Evolutionary conservation across 495 filamentous ascomycete genomes (phyloP).

Genomic region (Neurospora sp.): DNA sequence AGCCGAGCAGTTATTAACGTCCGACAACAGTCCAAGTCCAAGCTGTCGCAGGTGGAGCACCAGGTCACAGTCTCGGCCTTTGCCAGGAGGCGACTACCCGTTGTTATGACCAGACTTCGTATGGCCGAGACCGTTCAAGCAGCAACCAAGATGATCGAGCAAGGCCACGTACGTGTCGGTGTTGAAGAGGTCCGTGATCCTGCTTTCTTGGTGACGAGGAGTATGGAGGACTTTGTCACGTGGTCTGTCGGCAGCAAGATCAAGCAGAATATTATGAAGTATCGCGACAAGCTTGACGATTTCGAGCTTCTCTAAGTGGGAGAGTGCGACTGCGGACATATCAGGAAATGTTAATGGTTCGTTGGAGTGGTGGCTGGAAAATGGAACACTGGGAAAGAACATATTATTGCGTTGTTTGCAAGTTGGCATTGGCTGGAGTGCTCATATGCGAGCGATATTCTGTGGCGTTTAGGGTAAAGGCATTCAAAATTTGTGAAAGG

Average conservation of each 20-base stretch:
- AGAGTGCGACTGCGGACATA: background rate
- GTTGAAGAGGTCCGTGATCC: slow-evolving; percentile 86
- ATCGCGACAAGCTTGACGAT: slow-evolving; percentile 91
- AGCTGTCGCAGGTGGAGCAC: slow-evolving; percentile 75
- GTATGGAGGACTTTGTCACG: slow-evolving; percentile 94
- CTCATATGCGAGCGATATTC: background rate
- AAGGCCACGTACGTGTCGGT: slow-evolving; percentile 90
- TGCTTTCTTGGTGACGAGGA: slow-evolving; percentile 63
- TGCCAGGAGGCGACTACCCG: slow-evolving; percentile 66
- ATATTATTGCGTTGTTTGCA: background rate
- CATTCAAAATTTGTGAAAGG: background rate
- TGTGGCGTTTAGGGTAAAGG: background rate
- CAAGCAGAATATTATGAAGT: slow-evolving; percentile 86
- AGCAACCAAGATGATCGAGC: slow-evolving; percentile 80
- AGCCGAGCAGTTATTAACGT: background rate
- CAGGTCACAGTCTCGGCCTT: slow-evolving; percentile 79
- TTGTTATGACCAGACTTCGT: slow-evolving; percentile 66
- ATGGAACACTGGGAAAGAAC: background rate
- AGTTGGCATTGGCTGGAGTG: background rate
- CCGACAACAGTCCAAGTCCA: slow-evolving; percentile 44
- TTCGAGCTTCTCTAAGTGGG: slow-evolving; percentile 68
- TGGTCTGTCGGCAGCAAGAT: slow-evolving; percentile 97
- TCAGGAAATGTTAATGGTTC: background rate
- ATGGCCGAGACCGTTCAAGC: slow-evolving; percentile 85
- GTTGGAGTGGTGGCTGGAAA: background rate